These are phyloP conservation scores for Russula compacta DNA, from an alignment of 768 basidiomycete species.

Conservation along the genomic window DNA sequence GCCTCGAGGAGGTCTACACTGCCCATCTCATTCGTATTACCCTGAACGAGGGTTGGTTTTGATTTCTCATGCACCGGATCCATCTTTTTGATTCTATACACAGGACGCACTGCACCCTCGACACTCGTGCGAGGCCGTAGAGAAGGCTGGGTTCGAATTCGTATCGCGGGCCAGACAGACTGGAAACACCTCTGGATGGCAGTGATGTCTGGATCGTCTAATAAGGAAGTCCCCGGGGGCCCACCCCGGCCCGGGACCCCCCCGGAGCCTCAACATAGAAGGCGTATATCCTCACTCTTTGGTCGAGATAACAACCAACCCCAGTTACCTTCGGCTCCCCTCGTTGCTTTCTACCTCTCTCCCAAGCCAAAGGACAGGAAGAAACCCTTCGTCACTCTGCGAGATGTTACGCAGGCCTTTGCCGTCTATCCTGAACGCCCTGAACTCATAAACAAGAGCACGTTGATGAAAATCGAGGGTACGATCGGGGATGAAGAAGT, in stretches of 20 bases:
- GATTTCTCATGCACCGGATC: background rate
- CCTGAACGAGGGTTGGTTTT: slow-evolving; percentile 37
- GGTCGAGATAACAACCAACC: slow-evolving; percentile 33
- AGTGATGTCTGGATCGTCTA: slow-evolving; percentile 39
- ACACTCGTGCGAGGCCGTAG: slow-evolving; percentile 63
- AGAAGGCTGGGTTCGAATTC: slow-evolving; percentile 87
- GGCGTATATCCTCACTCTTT: slow-evolving; percentile 65
- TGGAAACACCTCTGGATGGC: slow-evolving; percentile 92
- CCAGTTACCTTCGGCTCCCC: slow-evolving; percentile 26
- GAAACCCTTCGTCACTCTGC: slow-evolving; percentile 60
- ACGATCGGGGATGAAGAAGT: slow-evolving; percentile 69
- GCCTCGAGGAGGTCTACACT: slow-evolving; percentile 95
- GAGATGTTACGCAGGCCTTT: slow-evolving; percentile 72
- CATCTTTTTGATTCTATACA: background rate
- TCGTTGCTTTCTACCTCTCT: slow-evolving; percentile 51
- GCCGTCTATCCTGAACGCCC: slow-evolving; percentile 96
- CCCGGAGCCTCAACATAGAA: slow-evolving; percentile 28
- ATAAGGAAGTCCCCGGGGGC: slow-evolving; percentile 21
- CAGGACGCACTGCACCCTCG: slow-evolving; percentile 44
- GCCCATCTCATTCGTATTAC: slow-evolving; percentile 83
- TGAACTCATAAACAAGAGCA: slow-evolving; percentile 80
- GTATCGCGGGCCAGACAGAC: slow-evolving; percentile 94
- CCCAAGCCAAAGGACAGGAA: slow-evolving; percentile 68
- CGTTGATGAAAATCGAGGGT: slow-evolving; percentile 89
- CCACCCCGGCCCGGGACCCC: slow-evolving; percentile 22